Evolutionary conservation across 257 asterid species (phyloP).

Genomic region (Perilla frutescens): DNA sequence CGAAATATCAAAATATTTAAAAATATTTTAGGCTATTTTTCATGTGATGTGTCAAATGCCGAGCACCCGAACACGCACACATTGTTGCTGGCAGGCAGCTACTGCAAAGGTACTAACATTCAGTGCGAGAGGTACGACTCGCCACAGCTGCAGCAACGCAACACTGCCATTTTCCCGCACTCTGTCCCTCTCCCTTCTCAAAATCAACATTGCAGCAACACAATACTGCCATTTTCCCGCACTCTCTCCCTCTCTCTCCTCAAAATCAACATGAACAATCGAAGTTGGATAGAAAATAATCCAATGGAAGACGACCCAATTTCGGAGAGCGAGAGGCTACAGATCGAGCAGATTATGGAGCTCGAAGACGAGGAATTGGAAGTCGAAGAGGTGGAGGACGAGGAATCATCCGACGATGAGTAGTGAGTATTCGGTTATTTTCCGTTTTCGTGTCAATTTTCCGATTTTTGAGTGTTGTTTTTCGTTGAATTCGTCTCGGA

Average conservation of each 20-base stretch:
- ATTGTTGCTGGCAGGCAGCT: conserved; percentile 5
- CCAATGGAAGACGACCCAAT: conserved; percentile 54
- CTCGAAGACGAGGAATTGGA: conserved; percentile 79
- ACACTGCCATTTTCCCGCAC: conserved; percentile 37
- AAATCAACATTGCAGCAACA: not conserved
- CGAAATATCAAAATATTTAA: not conserved
- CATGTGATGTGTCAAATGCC: conserved; percentile 18
- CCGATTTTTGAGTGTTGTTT: not conserved
- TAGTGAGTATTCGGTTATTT: conserved; percentile 37
- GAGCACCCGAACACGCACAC: conserved; percentile 16
- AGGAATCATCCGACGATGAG: conserved; percentile 54
- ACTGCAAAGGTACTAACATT: conserved; percentile 4
- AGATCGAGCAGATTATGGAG: conserved; percentile 70
- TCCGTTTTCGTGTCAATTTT: not conserved
- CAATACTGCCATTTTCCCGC: conserved; percentile 36
- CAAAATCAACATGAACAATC: conserved; percentile 23
- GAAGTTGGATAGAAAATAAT: conserved; percentile 9
- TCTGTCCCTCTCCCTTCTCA: not conserved
- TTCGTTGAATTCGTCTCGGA: not conserved
- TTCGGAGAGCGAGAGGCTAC: conserved; percentile 70
- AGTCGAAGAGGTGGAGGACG: conserved; percentile 79
- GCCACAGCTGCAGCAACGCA: conserved; percentile 18
- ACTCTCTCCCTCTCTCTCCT: conserved; percentile 17
- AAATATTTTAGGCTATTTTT: too few relatives aligned
- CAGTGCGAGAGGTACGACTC: not conserved